A percentile compares a stretch with the other conserved stretches of the same genome.
phyloP scores from a whole-genome alignment of 2,329 filamentous ascomycete species.

The Coniochaeta ligniaria region DNA sequence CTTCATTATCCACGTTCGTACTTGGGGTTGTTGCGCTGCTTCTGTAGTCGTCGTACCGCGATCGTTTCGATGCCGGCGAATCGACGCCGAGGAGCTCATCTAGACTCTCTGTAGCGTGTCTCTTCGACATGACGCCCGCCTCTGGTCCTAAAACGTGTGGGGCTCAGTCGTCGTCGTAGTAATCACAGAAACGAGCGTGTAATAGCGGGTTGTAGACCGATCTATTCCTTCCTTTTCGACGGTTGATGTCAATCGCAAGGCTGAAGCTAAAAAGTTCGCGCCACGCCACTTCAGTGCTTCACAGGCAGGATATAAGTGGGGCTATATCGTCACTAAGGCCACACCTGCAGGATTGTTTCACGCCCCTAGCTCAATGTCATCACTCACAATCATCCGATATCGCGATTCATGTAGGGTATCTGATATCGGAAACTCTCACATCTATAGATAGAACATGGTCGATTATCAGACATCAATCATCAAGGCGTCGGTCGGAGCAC shows the following conservation, averaged over 20 bases:
- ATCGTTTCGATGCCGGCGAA: conserved; percentile 54
- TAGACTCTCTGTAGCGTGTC: conserved; percentile 52
- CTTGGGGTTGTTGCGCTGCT: conserved; percentile 17
- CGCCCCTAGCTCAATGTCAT: background rate
- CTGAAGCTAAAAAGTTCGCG: background rate
- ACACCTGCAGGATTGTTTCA: background rate
- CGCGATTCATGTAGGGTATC: background rate
- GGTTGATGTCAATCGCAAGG: background rate
- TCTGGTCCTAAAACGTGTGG: background rate
- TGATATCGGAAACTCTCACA: background rate
- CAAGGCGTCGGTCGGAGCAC: conserved; percentile 13
- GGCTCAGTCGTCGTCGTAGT: background rate
- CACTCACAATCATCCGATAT: background rate
- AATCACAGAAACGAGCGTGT: background rate
- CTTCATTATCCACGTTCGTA: conserved; percentile 14
- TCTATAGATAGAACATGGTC: conserved; percentile 1
- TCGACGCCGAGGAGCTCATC: conserved; percentile 47
- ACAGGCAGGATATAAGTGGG: background rate
- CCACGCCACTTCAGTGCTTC: no score
- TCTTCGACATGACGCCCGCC: conserved; percentile 30
- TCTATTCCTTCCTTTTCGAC: background rate
- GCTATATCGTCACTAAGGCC: background rate
- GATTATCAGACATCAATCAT: conserved; percentile 15
- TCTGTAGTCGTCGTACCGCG: conserved; percentile 39
- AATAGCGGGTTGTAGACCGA: background rate